Base-by-base conservation (phyloP, 768 basidiomycete species). In the Zangia roseola region DNA sequence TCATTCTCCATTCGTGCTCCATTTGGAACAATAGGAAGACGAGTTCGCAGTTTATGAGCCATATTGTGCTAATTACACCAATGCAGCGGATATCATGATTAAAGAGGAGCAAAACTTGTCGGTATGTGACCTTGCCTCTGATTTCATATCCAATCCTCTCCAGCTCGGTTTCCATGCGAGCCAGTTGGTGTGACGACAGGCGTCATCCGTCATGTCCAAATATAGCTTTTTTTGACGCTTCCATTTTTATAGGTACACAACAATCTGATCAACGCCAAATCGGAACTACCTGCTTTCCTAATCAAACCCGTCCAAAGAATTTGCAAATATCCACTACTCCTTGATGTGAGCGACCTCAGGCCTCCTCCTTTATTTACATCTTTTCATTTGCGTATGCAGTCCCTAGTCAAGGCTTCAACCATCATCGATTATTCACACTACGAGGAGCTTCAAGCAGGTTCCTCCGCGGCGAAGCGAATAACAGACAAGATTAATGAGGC, bases 231-330 rank as follows among this genome's bases (percentile, higher is more conserved):
- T 40, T 53, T 58, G 30, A 67, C 33, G 6, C 41, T 50, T 50
- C 49, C 23, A 36, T 52, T 50, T 37, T 10, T 31, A 7, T 63
- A 92, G 90, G 79, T 82, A 52, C 75, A 89, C 62, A 88, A 88
- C 71, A 79, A 85, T 69, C 74, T 91, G 74, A 89, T 94, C 71
- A 90, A 92, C 59, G 86, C 86, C 61, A 89, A 89, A 67, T 86
- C 88, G 63, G 97, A 99, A 63, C 77, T 99, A 26, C 90, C 91
- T 50, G 93, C 92, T 9, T 95, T 98, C 72, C 82, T 98, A 52
- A 98, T 98, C 78, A 97, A 97, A 74, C 97, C 97, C 7, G 88
- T 99, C 41, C 97, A 99, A 69, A 84, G 97, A 53, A 88, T 98
- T 58, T 97, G 95, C 81, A 98, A 98, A 77, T 98, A 98, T 68